These are phyloP conservation scores for Botrytis galanthina DNA, from an alignment of 2,329 filamentous ascomycete genomes.

Conservation along the genomic window DNA sequence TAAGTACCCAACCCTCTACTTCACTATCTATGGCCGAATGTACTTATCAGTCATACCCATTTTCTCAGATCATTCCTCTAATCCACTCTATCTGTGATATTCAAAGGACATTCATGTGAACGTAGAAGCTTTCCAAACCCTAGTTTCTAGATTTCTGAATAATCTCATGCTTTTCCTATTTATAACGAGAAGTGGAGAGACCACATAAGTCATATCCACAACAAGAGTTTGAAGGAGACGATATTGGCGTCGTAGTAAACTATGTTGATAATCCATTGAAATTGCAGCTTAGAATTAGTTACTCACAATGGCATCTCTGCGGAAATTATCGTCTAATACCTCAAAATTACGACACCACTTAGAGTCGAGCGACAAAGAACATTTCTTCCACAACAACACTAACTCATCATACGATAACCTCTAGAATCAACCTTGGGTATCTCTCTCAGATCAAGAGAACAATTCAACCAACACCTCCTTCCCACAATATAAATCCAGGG, in stretches of 20 bases:
- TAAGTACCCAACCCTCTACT: neutral
- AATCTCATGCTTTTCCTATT: neutral
- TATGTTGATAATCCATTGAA: neutral
- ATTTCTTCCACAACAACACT: neutral
- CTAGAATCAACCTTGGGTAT: neutral
- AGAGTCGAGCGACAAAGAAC: rapidly evolving
- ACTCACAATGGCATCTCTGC: neutral
- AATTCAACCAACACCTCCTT: neutral
- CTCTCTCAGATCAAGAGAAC: neutral
- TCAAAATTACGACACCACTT: neutral
- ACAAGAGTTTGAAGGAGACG: rapidly evolving
- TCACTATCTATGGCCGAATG: neutral
- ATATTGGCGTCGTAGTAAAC: rapidly evolving
- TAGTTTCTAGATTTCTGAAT: rapidly evolving
- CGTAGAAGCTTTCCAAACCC: neutral
- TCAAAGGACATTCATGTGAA: neutral
- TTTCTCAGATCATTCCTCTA: neutral
- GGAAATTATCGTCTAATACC: neutral
- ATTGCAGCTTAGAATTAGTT: neutral
- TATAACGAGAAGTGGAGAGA: neutral
- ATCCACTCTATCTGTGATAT: too few species aligned
- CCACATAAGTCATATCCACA: rapidly evolving
- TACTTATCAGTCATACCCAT: rapidly evolving
- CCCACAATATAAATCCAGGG: rapidly evolving
- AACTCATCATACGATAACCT: neutral